Percentiles rank a stretch among this genome's conserved stretches.
phyloP scores from a whole-genome alignment of 2,329 filamentous ascomycete genomes.

The Pestalotiopsis sp. region DNA sequence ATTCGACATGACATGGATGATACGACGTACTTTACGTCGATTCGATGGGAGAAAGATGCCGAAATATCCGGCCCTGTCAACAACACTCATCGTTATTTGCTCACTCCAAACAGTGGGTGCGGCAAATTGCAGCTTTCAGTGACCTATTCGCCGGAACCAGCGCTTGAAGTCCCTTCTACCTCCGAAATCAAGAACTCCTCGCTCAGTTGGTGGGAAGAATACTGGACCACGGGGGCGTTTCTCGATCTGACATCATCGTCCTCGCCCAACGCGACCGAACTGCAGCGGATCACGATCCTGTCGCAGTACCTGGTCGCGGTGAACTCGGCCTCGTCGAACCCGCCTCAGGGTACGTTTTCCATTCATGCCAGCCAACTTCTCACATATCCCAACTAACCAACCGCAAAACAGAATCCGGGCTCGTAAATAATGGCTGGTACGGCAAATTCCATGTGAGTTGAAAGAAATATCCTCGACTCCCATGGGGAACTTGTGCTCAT shows the following conservation, averaged over 20 bases:
- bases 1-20: conserved; percentile 47
- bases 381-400: not conserved
- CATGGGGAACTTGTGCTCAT: not conserved
- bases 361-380: not conserved
- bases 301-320: conserved; percentile 57
- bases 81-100: conserved; percentile 45
- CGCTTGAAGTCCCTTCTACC: conserved; percentile 24
- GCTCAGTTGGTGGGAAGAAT: conserved; percentile 47
- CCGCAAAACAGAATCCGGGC: conserved; percentile 24
- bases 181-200: conserved; percentile 33
- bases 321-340: conserved; percentile 51
- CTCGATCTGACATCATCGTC: conserved; percentile 46
- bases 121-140: conserved; percentile 32
- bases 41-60: conserved; percentile 39
- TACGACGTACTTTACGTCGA: conserved; percentile 42
- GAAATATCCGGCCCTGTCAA: conserved; percentile 34
- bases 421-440: conserved; percentile 59
- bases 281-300: conserved; percentile 55
- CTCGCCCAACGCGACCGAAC: conserved; percentile 45
- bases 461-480: too few species aligned
- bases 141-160: conserved; percentile 32
- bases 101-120: conserved; percentile 29
- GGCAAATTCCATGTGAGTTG: conserved; percentile 52
- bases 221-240: conserved; percentile 54
- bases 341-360: conserved; percentile 43